Evolutionary conservation across 1,284 basidiomycete species (phyloP).

Genomic region (Malassezia slooffiae): DNA sequence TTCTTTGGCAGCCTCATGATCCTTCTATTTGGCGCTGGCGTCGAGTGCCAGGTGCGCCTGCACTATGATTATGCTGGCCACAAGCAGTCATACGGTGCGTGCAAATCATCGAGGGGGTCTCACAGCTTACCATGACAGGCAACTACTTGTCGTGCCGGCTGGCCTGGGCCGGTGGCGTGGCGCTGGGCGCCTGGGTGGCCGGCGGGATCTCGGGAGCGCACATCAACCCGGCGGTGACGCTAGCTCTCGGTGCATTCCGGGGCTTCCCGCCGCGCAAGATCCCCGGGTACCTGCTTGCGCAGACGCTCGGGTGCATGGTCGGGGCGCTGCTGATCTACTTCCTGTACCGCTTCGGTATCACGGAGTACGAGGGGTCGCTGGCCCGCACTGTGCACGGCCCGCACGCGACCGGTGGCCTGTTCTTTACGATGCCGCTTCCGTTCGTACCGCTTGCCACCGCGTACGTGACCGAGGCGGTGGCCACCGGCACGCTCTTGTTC

Average conservation of each 20-base stretch:
- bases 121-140: conserved; percentile 11
- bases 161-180: conserved; percentile 36
- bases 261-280: conserved; percentile 69
- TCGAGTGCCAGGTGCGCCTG: conserved; percentile 36
- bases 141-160: conserved; percentile 24
- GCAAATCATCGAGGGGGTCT: conserved; percentile 16
- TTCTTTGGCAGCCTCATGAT: conserved; percentile 32
- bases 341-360: conserved; percentile 65
- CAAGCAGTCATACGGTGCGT: conserved; percentile 11
- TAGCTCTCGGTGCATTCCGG: conserved; percentile 59
- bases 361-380: neutral
- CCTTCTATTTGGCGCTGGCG: conserved; percentile 36
- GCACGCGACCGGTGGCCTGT: conserved; percentile 55
- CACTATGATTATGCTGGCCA: conserved; percentile 14
- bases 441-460: conserved; percentile 14
- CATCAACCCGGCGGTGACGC: conserved; percentile 49
- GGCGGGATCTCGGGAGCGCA: conserved; percentile 34
- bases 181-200: conserved; percentile 26
- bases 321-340: conserved; percentile 62
- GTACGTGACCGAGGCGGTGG: conserved; percentile 23
- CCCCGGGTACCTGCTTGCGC: conserved; percentile 60
- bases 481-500: conserved; percentile 25
- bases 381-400: neutral
- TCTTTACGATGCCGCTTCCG: conserved; percentile 55
- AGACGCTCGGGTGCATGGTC: conserved; percentile 60